Evolutionary conservation across 345 rosid species (phyloP), one percentile per base, ranked within the genome.

Genomic region (Sapria himalayana): DNA sequence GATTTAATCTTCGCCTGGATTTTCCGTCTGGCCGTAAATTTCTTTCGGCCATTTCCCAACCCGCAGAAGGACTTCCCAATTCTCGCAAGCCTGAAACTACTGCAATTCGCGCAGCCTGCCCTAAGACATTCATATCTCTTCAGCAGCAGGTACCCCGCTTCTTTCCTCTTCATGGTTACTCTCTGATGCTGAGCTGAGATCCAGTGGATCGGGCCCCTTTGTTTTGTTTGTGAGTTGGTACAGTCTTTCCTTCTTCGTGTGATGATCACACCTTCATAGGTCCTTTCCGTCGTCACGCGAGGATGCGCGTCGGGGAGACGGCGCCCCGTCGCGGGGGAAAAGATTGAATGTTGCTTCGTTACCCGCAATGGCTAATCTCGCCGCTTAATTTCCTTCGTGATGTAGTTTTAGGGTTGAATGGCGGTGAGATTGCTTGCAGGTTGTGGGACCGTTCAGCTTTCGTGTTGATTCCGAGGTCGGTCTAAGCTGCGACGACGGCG

Each of bases 131-230:
- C 19, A 20, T 89, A 56, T 89, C 94, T 46, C 49, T 89, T 50
- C 98, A 79, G 57, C 98, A 89, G 52, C 98, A 82, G 93, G 94
- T 82, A 65, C 33, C n/a, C 14, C n/a, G n/a, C n/a, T n/a, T n/a
- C 9, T 33, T 33, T 41, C 38, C 29, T 22, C 36, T 29, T 12
- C 40, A 43, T 34, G 19, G 15, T 44, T n/a, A n/a, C n/a, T n/a
- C n/a, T n/a, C n/a, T n/a, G n/a, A n/a, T n/a, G n/a, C n/a, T n/a
- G n/a, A n/a, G n/a, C n/a, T n/a, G n/a, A n/a, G n/a, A n/a, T n/a
- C n/a, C n/a, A n/a, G n/a, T n/a, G n/a, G n/a, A n/a, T n/a, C n/a
- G n/a, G n/a, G n/a, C n/a, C n/a, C n/a, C n/a, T n/a, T n/a, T n/a
- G n/a, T n/a, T n/a, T n/a, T n/a, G n/a, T n/a, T n/a, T n/a, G n/a